Evolutionary conservation across 768 basidiomycete genomes (phyloP).

Genomic region (Tulasnella sp.): DNA sequence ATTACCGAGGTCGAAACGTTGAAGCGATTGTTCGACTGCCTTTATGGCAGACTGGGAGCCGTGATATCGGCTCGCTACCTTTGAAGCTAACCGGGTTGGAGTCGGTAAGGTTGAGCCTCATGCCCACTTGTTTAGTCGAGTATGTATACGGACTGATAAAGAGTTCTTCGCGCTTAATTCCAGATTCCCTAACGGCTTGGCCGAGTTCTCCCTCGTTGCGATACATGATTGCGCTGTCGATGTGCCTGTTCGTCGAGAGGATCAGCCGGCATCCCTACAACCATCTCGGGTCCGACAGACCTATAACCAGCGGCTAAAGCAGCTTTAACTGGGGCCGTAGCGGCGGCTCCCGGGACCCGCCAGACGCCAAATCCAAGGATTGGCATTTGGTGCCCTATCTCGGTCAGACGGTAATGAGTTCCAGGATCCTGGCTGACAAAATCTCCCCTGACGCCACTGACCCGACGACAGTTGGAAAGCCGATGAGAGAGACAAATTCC

Average conservation of each 20-base stretch:
- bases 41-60: slow-evolving; percentile 55
- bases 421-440: background rate
- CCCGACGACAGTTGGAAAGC: background rate
- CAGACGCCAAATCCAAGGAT: slow-evolving; percentile 64
- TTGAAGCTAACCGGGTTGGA: slow-evolving; percentile 45
- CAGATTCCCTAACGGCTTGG: slow-evolving; percentile 35
- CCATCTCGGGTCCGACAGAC: slow-evolving; percentile 28
- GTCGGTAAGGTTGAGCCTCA: background rate
- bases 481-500: background rate
- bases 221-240: slow-evolving; percentile 68
- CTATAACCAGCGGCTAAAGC: slow-evolving; percentile 62
- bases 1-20: slow-evolving; percentile 50
- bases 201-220: slow-evolving; percentile 31
- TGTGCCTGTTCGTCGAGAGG: slow-evolving; percentile 41
- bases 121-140: background rate
- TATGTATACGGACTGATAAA: slow-evolving; percentile 56
- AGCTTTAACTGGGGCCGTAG: slow-evolving; percentile 41
- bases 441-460: background rate
- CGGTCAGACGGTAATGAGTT: background rate
- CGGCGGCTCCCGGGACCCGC: slow-evolving; percentile 41
- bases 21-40: slow-evolving; percentile 55
- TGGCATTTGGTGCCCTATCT: slow-evolving; percentile 52
- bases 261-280: background rate
- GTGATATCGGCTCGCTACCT: slow-evolving; percentile 49
- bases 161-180: slow-evolving; percentile 47